A percentile compares a stretch with the other conserved stretches of the same genome.
Evolutionary conservation across 441 rosid species (phyloP).

Genomic region (Erodium texanum): DNA sequence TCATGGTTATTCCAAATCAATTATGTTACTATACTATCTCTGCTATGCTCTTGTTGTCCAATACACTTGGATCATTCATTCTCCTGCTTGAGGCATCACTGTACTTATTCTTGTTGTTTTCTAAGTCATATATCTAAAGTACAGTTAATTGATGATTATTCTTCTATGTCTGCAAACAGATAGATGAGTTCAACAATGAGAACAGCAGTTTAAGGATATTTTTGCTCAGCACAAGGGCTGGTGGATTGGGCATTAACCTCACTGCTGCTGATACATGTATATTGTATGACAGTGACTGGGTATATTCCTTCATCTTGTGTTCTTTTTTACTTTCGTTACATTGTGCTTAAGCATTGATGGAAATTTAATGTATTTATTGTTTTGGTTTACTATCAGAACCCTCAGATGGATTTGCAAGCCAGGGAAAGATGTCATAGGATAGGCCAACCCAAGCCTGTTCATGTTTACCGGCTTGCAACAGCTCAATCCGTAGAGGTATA

Average conservation of each 20-base stretch:
- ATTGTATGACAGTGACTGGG: constrained; percentile 81
- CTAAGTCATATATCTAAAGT: no score
- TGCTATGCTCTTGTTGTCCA: no score
- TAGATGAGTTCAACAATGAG: constrained; percentile 65
- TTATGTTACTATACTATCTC: no score
- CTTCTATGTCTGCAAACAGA: constrained; percentile 33
- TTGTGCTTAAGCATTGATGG: not conserved
- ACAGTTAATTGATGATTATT: no score
- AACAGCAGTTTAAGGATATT: constrained; percentile 59
- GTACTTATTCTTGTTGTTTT: no score
- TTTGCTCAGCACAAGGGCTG: constrained; percentile 95
- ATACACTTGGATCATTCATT: no score
- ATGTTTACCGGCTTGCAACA: constrained; percentile 89
- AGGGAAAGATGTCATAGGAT: constrained; percentile 99
- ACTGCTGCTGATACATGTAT: no score
- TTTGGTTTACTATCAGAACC: constrained; percentile 51
- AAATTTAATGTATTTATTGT: constrained; percentile 6
- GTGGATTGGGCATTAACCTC: constrained; percentile 69
- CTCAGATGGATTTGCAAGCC: constrained; percentile 97
- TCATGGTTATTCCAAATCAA: no score
- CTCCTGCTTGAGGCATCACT: no score
- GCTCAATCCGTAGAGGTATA: constrained; percentile 87
- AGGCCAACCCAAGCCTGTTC: constrained; percentile 98
- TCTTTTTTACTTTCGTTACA: not conserved
- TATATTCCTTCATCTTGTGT: constrained; percentile 14